Percentiles rank a stretch among this genome's conserved stretches.
phyloP scores from a whole-genome alignment of 768 basidiomycete species.

The Kwoniella dejecticola region DNA sequence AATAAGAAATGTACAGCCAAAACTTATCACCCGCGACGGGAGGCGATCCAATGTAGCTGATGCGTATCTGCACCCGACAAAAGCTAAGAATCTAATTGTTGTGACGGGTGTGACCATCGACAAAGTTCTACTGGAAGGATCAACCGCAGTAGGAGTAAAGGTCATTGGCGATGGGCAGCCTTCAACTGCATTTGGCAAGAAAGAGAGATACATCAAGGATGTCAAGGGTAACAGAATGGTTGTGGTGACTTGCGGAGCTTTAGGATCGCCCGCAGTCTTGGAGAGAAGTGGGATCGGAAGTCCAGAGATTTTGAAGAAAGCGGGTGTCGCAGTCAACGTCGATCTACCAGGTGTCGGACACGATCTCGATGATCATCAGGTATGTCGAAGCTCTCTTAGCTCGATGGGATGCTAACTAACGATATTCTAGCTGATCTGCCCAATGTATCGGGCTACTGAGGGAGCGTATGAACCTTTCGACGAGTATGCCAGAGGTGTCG shows the following conservation, averaged over 20 bases:
- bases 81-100: conserved; percentile 12
- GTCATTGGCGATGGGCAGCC: conserved; percentile 1
- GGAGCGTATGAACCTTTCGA: conserved; percentile 18
- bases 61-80: conserved; percentile 16
- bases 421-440: conserved; percentile 12
- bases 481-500: conserved; percentile 6
- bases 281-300: conserved; percentile 21
- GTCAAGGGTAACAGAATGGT: conserved; percentile 7
- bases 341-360: conserved; percentile 28
- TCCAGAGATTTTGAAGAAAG: not conserved
- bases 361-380: conserved; percentile 29
- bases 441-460: conserved; percentile 20
- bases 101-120: conserved; percentile 17
- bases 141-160: conserved; percentile 14
- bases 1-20: conserved; percentile 12
- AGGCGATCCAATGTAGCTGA: conserved; percentile 19
- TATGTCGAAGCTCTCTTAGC: not conserved
- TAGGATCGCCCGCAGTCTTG: conserved; percentile 12
- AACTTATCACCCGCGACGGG: conserved; percentile 22
- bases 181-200: not conserved
- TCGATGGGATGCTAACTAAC: not conserved
- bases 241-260: conserved; percentile 8
- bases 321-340: conserved; percentile 1
- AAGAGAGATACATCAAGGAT: not conserved
- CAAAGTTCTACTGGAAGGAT: conserved; percentile 4